Percentiles rank a stretch among this genome's conserved stretches.
Evolutionary conservation across 2,329 filamentous ascomycete genomes (phyloP).

Genomic region (Penicillium sp.): DNA sequence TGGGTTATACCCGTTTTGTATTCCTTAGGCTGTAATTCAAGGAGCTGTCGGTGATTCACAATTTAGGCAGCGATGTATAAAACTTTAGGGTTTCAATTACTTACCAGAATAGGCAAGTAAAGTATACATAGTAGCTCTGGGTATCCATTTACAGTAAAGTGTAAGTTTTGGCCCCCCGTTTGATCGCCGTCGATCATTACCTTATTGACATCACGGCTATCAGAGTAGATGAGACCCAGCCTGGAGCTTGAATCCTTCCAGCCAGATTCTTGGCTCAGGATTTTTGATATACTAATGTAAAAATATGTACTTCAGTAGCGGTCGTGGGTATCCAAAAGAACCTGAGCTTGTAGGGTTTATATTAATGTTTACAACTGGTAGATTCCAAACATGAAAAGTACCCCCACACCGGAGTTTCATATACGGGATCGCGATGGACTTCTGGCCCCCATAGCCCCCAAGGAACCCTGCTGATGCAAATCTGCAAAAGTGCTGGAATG

Average conservation of each 20-base stretch:
- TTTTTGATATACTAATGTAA: not conserved
- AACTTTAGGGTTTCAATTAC: not conserved
- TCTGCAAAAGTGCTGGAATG: not conserved
- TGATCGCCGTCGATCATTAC: not conserved
- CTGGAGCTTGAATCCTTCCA: not conserved
- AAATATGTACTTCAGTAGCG: not conserved
- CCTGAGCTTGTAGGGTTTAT: too few species aligned
- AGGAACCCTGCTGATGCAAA: not conserved
- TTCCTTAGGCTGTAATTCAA: not conserved
- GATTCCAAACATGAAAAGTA: not conserved
- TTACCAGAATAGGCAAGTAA: not conserved
- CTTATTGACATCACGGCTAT: not conserved
- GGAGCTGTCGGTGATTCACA: not conserved
- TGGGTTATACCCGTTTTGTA: not conserved
- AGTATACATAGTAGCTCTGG: not conserved
- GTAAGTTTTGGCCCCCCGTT: not conserved
- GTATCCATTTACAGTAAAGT: not conserved
- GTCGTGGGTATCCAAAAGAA: not conserved
- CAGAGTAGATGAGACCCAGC: not conserved
- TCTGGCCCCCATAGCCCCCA: conserved; percentile 1
- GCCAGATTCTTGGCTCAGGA: not conserved
- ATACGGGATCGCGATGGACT: not conserved
- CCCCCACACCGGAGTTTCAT: not conserved
- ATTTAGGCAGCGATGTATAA: not conserved
- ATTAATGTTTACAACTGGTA: not conserved